A percentile compares a stretch with the other conserved stretches of the same genome.
phyloP scores from a whole-genome alignment of 441 rosid species.

The Adansonia madagascariensis region DNA sequence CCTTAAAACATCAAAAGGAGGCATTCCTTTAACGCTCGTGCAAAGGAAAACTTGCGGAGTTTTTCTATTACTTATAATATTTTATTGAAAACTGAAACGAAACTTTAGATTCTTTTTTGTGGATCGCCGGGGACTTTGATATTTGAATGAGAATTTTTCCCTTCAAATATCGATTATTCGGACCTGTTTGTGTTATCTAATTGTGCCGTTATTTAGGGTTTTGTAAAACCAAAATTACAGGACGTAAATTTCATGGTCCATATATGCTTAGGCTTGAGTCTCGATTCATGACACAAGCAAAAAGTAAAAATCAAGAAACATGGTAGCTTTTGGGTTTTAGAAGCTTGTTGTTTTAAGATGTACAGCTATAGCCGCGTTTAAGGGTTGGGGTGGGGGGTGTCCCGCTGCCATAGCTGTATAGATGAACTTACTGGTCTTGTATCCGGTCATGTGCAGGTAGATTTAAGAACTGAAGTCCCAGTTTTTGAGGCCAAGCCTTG shows the following conservation, averaged over 20 bases:
- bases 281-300: not conserved
- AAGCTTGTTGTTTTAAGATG: not conserved
- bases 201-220: not conserved
- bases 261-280: too few species aligned
- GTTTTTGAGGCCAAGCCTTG: not conserved
- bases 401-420: not conserved
- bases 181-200: not conserved
- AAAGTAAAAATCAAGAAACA: not conserved
- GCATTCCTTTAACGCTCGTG: not conserved
- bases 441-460: not conserved
- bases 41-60: not conserved
- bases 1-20: not conserved
- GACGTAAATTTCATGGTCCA: too few species aligned
- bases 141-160: not conserved
- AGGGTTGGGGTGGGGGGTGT: not conserved
- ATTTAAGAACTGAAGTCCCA: not conserved
- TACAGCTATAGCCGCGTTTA: not conserved
- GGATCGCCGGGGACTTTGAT: not conserved
- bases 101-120: not conserved
- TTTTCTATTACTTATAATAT: not conserved
- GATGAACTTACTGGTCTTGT: conserved; percentile 4
- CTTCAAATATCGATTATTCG: not conserved
- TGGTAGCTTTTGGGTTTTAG: not conserved
- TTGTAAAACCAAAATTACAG: not conserved
- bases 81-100: not conserved